Percentiles rank a stretch among this genome's conserved stretches.
Evolutionary conservation across 257 asterid genomes (phyloP).

Genomic region (Dorcoceras hygrometricum): DNA sequence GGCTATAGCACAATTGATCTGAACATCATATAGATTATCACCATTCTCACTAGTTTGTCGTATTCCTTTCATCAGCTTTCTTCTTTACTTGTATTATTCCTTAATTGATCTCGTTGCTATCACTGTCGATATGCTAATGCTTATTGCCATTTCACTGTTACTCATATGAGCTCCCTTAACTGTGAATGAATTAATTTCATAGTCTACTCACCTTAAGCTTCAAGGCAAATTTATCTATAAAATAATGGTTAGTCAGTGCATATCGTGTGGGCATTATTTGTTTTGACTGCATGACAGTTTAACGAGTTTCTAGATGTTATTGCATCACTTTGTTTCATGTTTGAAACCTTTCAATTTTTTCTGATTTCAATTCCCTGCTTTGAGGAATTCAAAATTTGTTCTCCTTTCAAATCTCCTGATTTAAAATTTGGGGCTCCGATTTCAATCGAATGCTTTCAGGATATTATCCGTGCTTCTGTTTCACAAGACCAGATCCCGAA

Average conservation of each 20-base stretch:
- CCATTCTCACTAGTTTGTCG: not conserved
- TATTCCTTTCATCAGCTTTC: not conserved
- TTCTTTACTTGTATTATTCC: not conserved
- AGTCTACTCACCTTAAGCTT: not conserved
- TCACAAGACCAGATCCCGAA: constrained; percentile 58
- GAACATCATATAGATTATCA: no score
- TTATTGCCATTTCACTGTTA: not conserved
- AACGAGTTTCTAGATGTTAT: constrained; percentile 4
- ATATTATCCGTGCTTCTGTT: constrained; percentile 80
- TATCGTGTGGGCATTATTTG: not conserved
- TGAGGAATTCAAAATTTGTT: not conserved
- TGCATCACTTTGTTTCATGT: not conserved
- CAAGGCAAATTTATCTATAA: constrained; percentile 3
- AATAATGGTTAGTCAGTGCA: not conserved
- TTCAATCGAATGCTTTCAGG: constrained; percentile 52
- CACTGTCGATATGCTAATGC: not conserved
- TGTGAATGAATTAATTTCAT: not conserved
- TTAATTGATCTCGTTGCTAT: not conserved
- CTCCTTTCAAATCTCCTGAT: not conserved
- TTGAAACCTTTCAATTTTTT: not conserved
- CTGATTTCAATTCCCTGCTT: not conserved
- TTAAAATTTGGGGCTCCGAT: constrained; percentile 16
- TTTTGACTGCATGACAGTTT: not conserved
- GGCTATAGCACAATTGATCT: not conserved
- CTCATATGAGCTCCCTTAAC: not conserved